Conservation (phyloP, 306 rosid genomes). For the Cicer yamashitae region DNA sequence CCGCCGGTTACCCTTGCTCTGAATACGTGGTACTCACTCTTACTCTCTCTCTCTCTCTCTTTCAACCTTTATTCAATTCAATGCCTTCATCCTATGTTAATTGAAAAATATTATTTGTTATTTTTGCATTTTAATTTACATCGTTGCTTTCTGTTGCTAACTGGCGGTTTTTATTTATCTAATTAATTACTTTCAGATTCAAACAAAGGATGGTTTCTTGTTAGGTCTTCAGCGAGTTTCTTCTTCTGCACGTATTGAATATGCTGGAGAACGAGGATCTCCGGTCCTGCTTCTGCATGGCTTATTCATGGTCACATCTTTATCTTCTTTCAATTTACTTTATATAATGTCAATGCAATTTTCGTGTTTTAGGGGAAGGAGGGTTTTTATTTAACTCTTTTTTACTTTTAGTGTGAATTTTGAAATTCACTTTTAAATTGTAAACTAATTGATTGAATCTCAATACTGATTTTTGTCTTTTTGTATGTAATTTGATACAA, state of each 20-base stretch:
- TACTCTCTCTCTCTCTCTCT: background rate
- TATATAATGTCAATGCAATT: no score
- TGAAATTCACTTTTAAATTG: slow-evolving; percentile 17
- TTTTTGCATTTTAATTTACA: background rate
- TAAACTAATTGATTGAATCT: slow-evolving; percentile 15
- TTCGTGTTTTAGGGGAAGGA: background rate
- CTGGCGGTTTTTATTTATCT: background rate
- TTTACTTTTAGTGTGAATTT: slow-evolving; percentile 1
- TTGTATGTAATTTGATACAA: slow-evolving; percentile 41
- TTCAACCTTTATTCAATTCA: background rate
- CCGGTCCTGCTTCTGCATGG: slow-evolving; percentile 93
- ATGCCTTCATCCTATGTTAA: background rate
- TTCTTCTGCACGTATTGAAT: slow-evolving; percentile 50
- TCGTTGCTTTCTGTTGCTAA: background rate
- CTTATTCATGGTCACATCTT: slow-evolving; percentile 59
- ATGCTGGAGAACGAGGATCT: slow-evolving; percentile 53
- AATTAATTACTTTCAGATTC: slow-evolving; percentile 51
- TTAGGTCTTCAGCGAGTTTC: slow-evolving; percentile 88
- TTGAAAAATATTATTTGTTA: no score
- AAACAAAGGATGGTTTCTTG: slow-evolving; percentile 81
- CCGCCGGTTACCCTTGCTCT: slow-evolving; percentile 82
- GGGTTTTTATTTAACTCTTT: slow-evolving; percentile 19
- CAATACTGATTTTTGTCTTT: slow-evolving; percentile 33
- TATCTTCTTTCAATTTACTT: slow-evolving; percentile 2
- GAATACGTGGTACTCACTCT: slow-evolving; percentile 60